These are phyloP conservation scores for Isabelozyma gotoi DNA, from an alignment of 805 yeast species.

Conservation along the genomic window DNA sequence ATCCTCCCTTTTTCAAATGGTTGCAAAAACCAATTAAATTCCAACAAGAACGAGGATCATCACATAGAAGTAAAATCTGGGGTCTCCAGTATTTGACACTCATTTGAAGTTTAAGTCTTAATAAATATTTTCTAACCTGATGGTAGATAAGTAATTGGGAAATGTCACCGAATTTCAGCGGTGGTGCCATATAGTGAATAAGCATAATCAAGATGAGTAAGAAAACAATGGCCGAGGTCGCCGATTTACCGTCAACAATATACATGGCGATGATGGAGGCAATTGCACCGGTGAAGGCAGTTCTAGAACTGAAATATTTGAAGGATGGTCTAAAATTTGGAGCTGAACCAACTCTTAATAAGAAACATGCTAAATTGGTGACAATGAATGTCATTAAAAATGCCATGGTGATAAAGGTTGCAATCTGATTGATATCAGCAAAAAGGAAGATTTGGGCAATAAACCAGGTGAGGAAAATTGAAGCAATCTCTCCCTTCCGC, in stretches of 20 bases:
- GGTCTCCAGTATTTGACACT: conserved; percentile 99
- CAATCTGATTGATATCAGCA: conserved; percentile 91
- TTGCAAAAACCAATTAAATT: conserved; percentile 89
- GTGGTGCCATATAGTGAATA: conserved; percentile 90
- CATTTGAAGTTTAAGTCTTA: conserved; percentile 76
- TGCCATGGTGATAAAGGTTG: conserved; percentile 95
- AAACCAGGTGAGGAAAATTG: conserved; percentile 75
- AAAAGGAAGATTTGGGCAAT: conserved; percentile 82
- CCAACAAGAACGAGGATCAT: conserved; percentile 92
- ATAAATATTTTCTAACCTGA: conserved; percentile 88
- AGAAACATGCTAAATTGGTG: conserved; percentile 89
- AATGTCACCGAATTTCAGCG: conserved; percentile 97
- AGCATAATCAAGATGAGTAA: conserved; percentile 65
- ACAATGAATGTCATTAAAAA: conserved; percentile 94
- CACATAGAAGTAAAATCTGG: conserved; percentile 83
- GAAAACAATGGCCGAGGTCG: conserved; percentile 68
- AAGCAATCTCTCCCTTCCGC: conserved; percentile 58
- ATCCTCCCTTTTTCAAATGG: conserved; percentile 91
- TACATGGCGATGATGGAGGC: conserved; percentile 84
- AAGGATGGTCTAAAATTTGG: conserved; percentile 99
- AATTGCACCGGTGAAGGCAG: conserved; percentile 77
- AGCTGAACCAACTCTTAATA: conserved; percentile 85
- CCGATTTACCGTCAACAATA: conserved; percentile 89
- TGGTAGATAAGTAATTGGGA: conserved; percentile 94
- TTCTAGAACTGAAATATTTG: conserved; percentile 75